Percentiles rank a stretch among this genome's conserved stretches.
Conservation (phyloP, 116 monocot genomes). For the Trichopus zeylanicus region DNA sequence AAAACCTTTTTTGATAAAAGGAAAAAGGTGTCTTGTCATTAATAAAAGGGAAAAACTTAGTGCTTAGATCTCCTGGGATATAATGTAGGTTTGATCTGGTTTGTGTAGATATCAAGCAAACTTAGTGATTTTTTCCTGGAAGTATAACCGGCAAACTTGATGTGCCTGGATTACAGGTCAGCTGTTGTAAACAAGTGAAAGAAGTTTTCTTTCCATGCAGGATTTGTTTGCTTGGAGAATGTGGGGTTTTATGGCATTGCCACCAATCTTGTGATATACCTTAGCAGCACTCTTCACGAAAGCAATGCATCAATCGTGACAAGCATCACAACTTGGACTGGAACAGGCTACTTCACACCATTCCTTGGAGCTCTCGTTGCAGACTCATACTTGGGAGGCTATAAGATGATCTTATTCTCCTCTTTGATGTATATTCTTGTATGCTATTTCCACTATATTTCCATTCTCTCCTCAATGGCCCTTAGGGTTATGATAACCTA, state of each 20-base stretch:
- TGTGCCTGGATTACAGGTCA: too few relatives aligned
- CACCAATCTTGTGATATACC: slow-evolving; percentile 51
- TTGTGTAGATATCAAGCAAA: too few relatives aligned
- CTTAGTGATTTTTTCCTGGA: too few relatives aligned
- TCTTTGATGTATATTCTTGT: slow-evolving; percentile 46
- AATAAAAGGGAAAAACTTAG: too few relatives aligned
- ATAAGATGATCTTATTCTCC: slow-evolving; percentile 42
- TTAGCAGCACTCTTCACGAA: slow-evolving; percentile 35
- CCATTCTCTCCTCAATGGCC: neutral
- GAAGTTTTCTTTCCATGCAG: slow-evolving; percentile 12
- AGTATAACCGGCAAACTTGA: too few relatives aligned
- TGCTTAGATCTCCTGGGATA: too few relatives aligned
- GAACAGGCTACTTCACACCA: slow-evolving; percentile 53
- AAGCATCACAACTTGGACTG: slow-evolving; percentile 46
- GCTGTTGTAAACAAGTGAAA: neutral
- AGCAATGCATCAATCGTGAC: slow-evolving; percentile 42
- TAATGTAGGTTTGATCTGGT: too few relatives aligned
- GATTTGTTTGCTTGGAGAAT: slow-evolving; percentile 45
- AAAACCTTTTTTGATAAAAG: too few relatives aligned
- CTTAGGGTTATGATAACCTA: neutral
- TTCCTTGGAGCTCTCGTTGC: slow-evolving; percentile 51
- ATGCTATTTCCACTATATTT: neutral
- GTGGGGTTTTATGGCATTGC: slow-evolving; percentile 34
- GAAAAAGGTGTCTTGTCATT: too few relatives aligned
- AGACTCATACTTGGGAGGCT: slow-evolving; percentile 46